Percentiles rank a stretch among this genome's conserved stretches.
These are phyloP conservation scores for Penicillium lagena DNA, from an alignment of 495 filamentous ascomycete species.

Conservation along the genomic window DNA sequence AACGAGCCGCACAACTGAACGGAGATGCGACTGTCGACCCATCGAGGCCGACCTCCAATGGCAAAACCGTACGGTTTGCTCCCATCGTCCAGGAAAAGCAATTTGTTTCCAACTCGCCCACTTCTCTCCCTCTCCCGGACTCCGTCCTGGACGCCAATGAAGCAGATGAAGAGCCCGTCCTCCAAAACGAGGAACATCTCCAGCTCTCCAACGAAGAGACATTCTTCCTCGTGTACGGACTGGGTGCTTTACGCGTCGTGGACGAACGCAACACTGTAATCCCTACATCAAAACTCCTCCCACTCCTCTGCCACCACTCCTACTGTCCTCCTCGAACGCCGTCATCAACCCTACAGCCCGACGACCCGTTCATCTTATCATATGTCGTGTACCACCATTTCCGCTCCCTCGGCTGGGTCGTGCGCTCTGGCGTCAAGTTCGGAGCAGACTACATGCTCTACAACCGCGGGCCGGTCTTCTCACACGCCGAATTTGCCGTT, in stretches of 20 bases:
- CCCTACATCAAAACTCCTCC: conserved; percentile 44
- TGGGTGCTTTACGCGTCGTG: conserved; percentile 68
- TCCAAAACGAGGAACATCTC: conserved; percentile 81
- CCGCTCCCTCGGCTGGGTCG: conserved; percentile 93
- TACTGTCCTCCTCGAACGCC: conserved; percentile 54
- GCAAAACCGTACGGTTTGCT: conserved; percentile 61
- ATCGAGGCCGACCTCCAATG: conserved; percentile 17
- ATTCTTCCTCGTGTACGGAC: conserved; percentile 79
- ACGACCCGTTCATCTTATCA: conserved; percentile 79
- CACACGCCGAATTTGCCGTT: conserved; percentile 88
- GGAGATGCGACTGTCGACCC: conserved; percentile 3
- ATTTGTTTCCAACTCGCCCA: conserved; percentile 42
- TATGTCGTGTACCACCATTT: conserved; percentile 96
- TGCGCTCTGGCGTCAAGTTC: conserved; percentile 90
- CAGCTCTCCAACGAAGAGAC: conserved; percentile 87
- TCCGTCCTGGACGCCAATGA: conserved; percentile 18
- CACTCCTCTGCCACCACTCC: conserved; percentile 59
- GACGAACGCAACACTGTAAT: conserved; percentile 41
- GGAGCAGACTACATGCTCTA: conserved; percentile 91
- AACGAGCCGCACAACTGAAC: conserved; percentile 14
- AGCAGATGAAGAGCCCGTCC: conserved; percentile 15
- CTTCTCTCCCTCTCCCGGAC: conserved; percentile 11
- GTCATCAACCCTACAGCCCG: conserved; percentile 41
- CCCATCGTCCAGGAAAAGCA: conserved; percentile 52
- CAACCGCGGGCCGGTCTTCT: conserved; percentile 87